Base-by-base conservation (phyloP, 78 protist genomes). In the Monocercomonoides exilis region DNA sequence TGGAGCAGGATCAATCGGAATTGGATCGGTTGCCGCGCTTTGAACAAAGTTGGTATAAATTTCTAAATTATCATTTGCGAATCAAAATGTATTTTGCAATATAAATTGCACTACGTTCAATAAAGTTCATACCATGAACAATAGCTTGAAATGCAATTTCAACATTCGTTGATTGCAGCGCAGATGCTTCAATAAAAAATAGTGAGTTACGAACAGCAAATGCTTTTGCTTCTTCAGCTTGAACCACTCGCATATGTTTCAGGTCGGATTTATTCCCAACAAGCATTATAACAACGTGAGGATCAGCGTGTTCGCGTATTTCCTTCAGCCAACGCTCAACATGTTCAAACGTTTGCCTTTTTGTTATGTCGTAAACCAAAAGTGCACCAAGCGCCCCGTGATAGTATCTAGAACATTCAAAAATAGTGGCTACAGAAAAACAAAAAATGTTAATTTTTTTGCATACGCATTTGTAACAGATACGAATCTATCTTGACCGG, bases 381-480 rank as follows among this genome's bases (percentile, higher is more conserved):
- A 96, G 81, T 1, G 95, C 95, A 45, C 98, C 98, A 42, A 92
- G 94, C 2, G 98, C 98, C 41, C 96, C 96, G 35, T 95, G 90
- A 89, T 94, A 96, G 91, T 92, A 93, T 3, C 91, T 90, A 81
- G 90, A 54, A 70, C 77, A 88, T 87, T 35, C 36, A 45, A 4
- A 77, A 1, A 41, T 1, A 2, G 70, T n/a, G 6, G 34, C 3
- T 4, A 43, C 5, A 4, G 64, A 38, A 5, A 34, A 4, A 82
- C 34, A 34, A 82, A 82, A 43, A 38, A 38, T 38, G 45, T 34
- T 45, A 43, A n/a, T n/a, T n/a, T n/a, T n/a, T n/a, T 11, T 54
- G 70, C 70, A 54, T 11, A 54, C 70, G 70, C 70, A 21, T 21
- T 54, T 54, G 70, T 54, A 21, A 54, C 21, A 29, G 70, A 11